Conservation (phyloP, 1,284 basidiomycete genomes). For the Jaminaea rosea region DNA sequence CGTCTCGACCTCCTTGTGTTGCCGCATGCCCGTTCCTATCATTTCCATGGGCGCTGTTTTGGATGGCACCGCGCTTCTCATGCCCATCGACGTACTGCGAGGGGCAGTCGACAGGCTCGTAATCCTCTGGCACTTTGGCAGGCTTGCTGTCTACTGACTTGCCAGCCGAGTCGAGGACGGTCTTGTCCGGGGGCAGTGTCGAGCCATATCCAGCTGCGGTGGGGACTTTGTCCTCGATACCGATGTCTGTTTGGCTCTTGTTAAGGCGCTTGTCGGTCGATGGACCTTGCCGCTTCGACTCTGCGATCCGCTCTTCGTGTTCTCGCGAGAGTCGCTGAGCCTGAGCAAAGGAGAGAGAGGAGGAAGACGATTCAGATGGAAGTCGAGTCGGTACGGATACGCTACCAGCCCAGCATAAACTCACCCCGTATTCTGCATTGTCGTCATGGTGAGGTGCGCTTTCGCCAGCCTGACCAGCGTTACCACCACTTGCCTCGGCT, state of each 20-base stretch:
- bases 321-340: too few species aligned
- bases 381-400: constrained; percentile 1
- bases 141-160: not conserved
- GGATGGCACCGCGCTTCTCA: not conserved
- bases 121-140: constrained; percentile 18
- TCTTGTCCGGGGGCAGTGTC: constrained; percentile 18
- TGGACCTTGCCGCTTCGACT: constrained; percentile 2
- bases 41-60: not conserved
- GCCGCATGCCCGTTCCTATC: too few species aligned
- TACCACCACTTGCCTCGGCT: not conserved
- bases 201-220: constrained; percentile 21
- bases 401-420: not conserved
- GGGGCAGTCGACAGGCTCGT: constrained; percentile 14
- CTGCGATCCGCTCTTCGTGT: not conserved
- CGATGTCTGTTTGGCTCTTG: constrained; percentile 9
- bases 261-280: constrained; percentile 7
- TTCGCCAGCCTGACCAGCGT: not conserved
- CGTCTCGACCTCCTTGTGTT: not conserved
- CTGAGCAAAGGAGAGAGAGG: too few species aligned
- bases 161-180: constrained; percentile 6
- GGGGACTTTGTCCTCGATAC: constrained; percentile 20
- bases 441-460: not conserved
- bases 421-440: not conserved
- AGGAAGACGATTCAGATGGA: not conserved
- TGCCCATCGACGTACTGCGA: constrained; percentile 5